These are phyloP conservation scores for Fragilariopsis cylindrus DNA, from an alignment of 108 stramenopile species.

Conservation along the genomic window DNA sequence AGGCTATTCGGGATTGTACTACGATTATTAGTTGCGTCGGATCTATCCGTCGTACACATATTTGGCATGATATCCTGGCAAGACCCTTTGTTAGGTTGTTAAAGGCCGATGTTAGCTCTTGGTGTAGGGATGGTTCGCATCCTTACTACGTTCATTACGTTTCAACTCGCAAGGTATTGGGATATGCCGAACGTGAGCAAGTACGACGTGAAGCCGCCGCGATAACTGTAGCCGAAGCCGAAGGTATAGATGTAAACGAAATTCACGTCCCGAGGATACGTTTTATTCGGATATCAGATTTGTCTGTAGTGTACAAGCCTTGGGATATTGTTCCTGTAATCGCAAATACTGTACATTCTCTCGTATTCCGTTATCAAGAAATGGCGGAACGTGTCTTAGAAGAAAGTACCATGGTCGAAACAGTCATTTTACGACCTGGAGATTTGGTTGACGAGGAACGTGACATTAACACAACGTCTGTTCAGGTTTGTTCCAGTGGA, in stretches of 20 bases:
- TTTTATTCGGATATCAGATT: conserved; percentile 71
- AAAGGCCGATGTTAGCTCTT: conserved; percentile 47
- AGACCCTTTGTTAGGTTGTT: conserved; percentile 55
- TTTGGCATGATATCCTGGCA: conserved; percentile 61
- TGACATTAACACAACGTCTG: conserved; percentile 55
- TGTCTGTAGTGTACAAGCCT: conserved; percentile 42
- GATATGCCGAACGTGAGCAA: conserved; percentile 68
- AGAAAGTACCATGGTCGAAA: conserved; percentile 55
- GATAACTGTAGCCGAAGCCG: conserved; percentile 26
- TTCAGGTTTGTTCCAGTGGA: conserved; percentile 57
- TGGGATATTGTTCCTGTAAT: conserved; percentile 56
- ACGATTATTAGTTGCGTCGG: conserved; percentile 73
- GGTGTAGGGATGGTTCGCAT: conserved; percentile 69
- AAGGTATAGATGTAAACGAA: conserved; percentile 12
- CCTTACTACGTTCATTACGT: conserved; percentile 72
- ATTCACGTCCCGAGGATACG: conserved; percentile 46
- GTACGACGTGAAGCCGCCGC: conserved; percentile 46
- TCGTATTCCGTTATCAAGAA: conserved; percentile 63
- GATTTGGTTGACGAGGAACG: conserved; percentile 66
- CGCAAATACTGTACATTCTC: conserved; percentile 58
- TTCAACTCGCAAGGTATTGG: conserved; percentile 57
- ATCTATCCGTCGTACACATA: conserved; percentile 52
- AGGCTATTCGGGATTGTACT: conserved; percentile 53
- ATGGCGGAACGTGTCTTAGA: conserved; percentile 64
- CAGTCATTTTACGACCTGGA: conserved; percentile 65